Conservation (phyloP, 768 basidiomycete genomes). For the Panaeolus papilionaceus region DNA sequence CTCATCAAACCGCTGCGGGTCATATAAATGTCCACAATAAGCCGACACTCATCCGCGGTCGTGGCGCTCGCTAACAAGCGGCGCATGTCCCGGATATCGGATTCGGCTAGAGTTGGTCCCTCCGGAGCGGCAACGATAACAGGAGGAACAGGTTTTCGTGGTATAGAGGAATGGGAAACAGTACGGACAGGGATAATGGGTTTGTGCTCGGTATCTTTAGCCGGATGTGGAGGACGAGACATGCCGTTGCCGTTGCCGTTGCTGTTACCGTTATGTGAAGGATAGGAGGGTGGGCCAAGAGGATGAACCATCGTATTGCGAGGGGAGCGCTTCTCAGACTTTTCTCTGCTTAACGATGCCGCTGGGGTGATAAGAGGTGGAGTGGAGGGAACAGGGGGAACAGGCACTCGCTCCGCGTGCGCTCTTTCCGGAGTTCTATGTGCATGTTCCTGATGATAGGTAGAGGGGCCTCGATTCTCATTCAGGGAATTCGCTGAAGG, state of each 20-base stretch:
- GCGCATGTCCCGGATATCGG: constrained; percentile 70
- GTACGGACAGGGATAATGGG: constrained; percentile 29
- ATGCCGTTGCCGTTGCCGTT: constrained; percentile 28
- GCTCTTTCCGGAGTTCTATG: constrained; percentile 17
- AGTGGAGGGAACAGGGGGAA: constrained; percentile 18
- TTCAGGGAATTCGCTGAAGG: constrained; percentile 48
- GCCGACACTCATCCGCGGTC: constrained; percentile 81
- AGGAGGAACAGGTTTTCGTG: constrained; percentile 33
- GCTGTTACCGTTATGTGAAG: constrained; percentile 22
- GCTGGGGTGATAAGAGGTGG: constrained; percentile 26
- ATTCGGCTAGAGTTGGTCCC: constrained; percentile 34
- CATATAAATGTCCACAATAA: constrained; percentile 85
- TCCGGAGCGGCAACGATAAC: constrained; percentile 18
- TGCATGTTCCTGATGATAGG: constrained; percentile 9
- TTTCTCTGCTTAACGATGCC: constrained; percentile 21
- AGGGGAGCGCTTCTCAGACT: constrained; percentile 22
- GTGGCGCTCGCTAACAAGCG: constrained; percentile 71
- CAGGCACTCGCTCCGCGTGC: constrained; percentile 1
- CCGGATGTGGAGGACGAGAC: constrained; percentile 20
- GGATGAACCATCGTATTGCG: constrained; percentile 10
- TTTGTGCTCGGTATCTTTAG: constrained; percentile 24
- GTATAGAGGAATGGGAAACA: constrained; percentile 27
- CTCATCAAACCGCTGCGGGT: constrained; percentile 56
- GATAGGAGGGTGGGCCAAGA: constrained; percentile 13
- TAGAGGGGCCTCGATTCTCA: constrained; percentile 35